Percentiles rank a stretch among this genome's conserved stretches.
Conservation (phyloP, 305 asterid species). For the Solanum hybrid region DNA sequence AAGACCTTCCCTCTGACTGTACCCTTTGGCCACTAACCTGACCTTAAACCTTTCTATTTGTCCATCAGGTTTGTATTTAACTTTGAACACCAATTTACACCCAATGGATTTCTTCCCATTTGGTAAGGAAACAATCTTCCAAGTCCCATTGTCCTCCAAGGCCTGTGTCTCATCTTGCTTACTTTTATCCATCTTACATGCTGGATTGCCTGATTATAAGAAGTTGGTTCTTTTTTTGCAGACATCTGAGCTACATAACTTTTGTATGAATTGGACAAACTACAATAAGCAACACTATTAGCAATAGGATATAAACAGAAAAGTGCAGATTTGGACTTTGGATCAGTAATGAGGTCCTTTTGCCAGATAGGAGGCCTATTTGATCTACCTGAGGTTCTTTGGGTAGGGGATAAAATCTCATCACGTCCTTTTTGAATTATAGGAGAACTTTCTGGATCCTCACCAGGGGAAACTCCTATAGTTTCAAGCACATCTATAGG, state of each 20-base stretch:
- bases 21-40: neutral
- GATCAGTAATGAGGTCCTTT: neutral
- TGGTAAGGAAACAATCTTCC: neutral
- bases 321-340: neutral
- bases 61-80: neutral
- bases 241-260: neutral
- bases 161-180: neutral
- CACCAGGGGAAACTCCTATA: neutral
- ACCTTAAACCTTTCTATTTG: neutral
- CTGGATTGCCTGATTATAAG: neutral
- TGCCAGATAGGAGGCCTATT: neutral
- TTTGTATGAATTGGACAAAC: neutral
- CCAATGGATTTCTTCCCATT: neutral
- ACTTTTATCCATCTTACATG: neutral
- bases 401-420: neutral
- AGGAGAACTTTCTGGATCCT: neutral
- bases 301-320: too few species aligned
- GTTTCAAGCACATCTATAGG: neutral
- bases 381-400: neutral
- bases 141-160: neutral
- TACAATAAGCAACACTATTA: too few species aligned
- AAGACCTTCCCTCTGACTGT: neutral
- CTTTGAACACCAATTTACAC: neutral
- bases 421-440: neutral
- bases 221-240: neutral